Evolutionary conservation across 2,329 filamentous ascomycete genomes (phyloP).

Genomic region (Colletotrichum tofieldiae): DNA sequence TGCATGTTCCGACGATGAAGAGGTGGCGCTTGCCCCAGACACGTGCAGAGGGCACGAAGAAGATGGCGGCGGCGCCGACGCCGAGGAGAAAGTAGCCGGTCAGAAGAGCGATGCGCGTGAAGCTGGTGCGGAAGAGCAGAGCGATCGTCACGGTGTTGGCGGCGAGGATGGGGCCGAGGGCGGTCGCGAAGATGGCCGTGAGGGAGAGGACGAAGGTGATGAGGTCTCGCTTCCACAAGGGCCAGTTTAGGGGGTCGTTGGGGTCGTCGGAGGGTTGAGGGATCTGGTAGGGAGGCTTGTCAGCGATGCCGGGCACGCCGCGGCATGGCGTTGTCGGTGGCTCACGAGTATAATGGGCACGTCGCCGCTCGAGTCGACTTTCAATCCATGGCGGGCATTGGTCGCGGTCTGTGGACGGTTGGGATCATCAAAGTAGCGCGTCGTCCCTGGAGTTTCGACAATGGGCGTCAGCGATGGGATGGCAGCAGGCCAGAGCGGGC

Average conservation of each 20-base stretch:
- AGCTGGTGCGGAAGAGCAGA: constrained; percentile 74
- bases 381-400: constrained; percentile 68
- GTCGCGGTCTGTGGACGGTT: constrained; percentile 61
- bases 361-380: constrained; percentile 79
- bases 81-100: constrained; percentile 92
- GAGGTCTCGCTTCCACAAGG: constrained; percentile 86
- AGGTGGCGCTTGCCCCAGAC: constrained; percentile 95
- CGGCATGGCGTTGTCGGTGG: constrained; percentile 1
- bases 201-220: constrained; percentile 86
- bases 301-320: constrained; percentile 10
- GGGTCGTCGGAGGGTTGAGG: constrained; percentile 93
- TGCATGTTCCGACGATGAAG: constrained; percentile 82
- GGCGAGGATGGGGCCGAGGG: constrained; percentile 88
- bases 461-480: constrained; percentile 20
- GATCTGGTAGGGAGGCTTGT: constrained; percentile 52
- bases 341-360: constrained; percentile 82
- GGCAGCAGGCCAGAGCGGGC: constrained; percentile 28
- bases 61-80: constrained; percentile 83
- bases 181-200: constrained; percentile 86
- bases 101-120: constrained; percentile 84
- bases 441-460: constrained; percentile 64
- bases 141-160: constrained; percentile 88
- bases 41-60: constrained; percentile 89
- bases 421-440: constrained; percentile 75
- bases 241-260: constrained; percentile 90